phyloP scores from a whole-genome alignment of 306 rosid genomes.

The Purshia tridentata region DNA sequence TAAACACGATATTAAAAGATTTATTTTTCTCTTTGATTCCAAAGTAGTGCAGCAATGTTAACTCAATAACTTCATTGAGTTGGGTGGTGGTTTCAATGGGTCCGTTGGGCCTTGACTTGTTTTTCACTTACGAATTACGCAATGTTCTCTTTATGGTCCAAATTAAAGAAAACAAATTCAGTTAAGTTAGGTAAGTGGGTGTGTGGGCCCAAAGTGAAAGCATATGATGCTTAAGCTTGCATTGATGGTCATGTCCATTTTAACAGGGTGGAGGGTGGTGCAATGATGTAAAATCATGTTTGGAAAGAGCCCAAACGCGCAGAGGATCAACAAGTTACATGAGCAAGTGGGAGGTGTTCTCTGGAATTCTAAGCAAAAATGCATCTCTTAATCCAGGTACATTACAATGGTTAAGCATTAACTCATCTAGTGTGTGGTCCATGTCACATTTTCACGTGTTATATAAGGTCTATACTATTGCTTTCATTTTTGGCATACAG shows the following conservation, averaged over 20 bases:
- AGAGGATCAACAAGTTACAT: slow-evolving; percentile 81
- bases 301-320: slow-evolving; percentile 65
- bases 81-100: background rate
- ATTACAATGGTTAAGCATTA: background rate
- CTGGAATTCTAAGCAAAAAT: slow-evolving; percentile 73
- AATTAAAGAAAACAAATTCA: background rate
- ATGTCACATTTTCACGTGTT: background rate
- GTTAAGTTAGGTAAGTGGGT: slow-evolving; percentile 34
- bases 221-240: background rate
- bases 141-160: background rate
- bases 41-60: background rate
- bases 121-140: background rate
- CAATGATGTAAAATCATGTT: slow-evolving; percentile 70
- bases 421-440: background rate
- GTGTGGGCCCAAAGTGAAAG: slow-evolving; percentile 10
- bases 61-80: no score
- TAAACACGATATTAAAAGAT: no score
- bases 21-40: no score
- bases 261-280: slow-evolving; percentile 98
- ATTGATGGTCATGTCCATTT: background rate
- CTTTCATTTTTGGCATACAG: background rate
- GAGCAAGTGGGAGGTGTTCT: slow-evolving; percentile 62
- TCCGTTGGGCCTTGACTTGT: background rate
- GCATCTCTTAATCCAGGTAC: slow-evolving; percentile 88
- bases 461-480: background rate